phyloP scores from a whole-genome alignment of 805 yeast species.

The Saccharomycopsis fermentans region DNA sequence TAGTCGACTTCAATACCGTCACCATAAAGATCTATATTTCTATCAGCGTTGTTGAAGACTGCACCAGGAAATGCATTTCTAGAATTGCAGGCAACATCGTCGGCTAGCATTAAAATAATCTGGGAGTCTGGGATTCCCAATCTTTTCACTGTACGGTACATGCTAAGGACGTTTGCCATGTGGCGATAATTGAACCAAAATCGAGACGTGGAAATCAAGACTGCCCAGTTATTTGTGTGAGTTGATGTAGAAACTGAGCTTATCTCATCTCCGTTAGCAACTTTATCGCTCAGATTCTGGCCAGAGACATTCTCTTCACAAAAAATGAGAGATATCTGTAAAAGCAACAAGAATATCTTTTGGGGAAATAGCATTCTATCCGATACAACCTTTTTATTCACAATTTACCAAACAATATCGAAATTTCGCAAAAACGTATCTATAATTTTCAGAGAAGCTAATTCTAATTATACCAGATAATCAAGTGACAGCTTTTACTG shows the following conservation, averaged over 20 bases:
- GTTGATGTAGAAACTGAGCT: conserved; percentile 21
- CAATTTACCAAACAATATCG: too few relatives aligned
- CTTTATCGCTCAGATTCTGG: not conserved
- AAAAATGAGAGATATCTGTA: not conserved
- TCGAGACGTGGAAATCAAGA: conserved; percentile 86
- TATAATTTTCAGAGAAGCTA: too few relatives aligned
- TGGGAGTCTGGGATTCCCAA: conserved; percentile 97
- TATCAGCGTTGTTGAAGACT: conserved; percentile 87
- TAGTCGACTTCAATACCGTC: conserved; percentile 93
- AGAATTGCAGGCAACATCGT: conserved; percentile 95
- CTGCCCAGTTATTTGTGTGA: conserved; percentile 71
- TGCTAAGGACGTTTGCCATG: conserved; percentile 89
- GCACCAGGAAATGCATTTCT: conserved; percentile 94
- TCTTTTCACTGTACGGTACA: conserved; percentile 92
- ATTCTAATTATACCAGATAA: not conserved
- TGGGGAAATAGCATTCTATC: not conserved
- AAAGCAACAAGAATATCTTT: not conserved
- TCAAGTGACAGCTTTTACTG: not conserved
- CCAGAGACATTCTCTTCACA: not conserved
- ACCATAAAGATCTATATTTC: conserved; percentile 87
- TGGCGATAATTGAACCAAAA: conserved; percentile 99
- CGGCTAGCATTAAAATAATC: conserved; percentile 90
- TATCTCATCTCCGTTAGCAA: not conserved
- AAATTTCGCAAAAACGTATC: too few relatives aligned
- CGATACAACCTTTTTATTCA: too few relatives aligned